Percentiles rank a stretch among this genome's conserved stretches.
phyloP scores from a whole-genome alignment of 306 rosid genomes.

The Heteromeles arbutifolia region DNA sequence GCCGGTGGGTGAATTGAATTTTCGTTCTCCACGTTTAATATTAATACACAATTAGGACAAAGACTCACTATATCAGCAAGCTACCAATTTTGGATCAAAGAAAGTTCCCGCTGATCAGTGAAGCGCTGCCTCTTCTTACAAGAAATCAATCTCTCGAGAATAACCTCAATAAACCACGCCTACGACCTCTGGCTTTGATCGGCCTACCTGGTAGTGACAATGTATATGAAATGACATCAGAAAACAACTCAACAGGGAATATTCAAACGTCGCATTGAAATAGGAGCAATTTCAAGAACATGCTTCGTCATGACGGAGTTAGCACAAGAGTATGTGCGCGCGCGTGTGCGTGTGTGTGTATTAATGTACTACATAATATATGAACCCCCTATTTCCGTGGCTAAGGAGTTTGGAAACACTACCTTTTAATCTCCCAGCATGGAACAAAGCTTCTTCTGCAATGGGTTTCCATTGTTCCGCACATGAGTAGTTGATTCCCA shows the following conservation, averaged over 20 bases:
- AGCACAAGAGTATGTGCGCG: neutral
- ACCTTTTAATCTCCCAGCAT: constrained; percentile 76
- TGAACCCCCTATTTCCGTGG: neutral
- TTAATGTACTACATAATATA: neutral
- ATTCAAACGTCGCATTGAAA: neutral
- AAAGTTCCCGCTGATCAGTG: neutral
- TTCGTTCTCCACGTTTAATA: neutral
- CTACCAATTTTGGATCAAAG: neutral
- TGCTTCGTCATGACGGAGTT: neutral
- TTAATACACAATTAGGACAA: neutral
- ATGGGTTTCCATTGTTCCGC: constrained; percentile 96
- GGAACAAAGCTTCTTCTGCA: constrained; percentile 78
- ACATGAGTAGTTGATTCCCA: constrained; percentile 91
- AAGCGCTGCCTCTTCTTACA: neutral
- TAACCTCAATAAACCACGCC: constrained; percentile 20
- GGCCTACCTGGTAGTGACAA: constrained; percentile 12
- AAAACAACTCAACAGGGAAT: neutral
- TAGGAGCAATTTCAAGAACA: neutral
- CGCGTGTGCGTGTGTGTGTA: neutral
- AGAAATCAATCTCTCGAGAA: constrained; percentile 15
- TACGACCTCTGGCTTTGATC: constrained; percentile 3
- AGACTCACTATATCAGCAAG: neutral
- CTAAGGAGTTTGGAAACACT: constrained; percentile 15
- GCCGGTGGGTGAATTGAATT: neutral
- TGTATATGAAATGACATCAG: neutral